Percentiles rank a stretch among this genome's conserved stretches.
phyloP scores from a whole-genome alignment of 108 stramenopile species.

The Hondaea fermentalgiana region DNA sequence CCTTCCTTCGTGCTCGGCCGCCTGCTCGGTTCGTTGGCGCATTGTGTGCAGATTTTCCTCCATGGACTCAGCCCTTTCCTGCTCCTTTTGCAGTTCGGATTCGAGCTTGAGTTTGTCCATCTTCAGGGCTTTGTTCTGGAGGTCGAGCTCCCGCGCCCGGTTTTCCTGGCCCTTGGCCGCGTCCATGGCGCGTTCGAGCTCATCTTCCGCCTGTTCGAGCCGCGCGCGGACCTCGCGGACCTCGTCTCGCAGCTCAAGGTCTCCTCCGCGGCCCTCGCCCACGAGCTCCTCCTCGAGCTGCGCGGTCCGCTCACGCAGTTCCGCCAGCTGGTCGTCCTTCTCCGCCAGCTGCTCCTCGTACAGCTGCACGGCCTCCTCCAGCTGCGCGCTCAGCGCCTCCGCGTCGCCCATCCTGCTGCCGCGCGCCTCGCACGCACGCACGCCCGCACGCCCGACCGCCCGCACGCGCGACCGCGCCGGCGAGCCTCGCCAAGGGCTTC shows the following conservation, averaged over 20 bases:
- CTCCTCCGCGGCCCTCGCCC: not conserved
- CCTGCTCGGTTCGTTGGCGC: not conserved
- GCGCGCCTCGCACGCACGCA: no score
- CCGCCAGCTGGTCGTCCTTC: not conserved
- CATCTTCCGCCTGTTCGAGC: not conserved
- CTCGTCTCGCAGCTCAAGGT: conserved; percentile 9
- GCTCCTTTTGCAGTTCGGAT: not conserved
- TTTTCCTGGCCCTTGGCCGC: not conserved
- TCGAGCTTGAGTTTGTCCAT: conserved; percentile 18
- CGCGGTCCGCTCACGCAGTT: not conserved
- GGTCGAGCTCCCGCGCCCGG: not conserved
- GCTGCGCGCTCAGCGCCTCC: not conserved
- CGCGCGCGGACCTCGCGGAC: not conserved
- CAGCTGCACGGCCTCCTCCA: conserved; percentile 3
- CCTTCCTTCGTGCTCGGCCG: not conserved
- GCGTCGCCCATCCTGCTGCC: not conserved
- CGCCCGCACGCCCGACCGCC: no score
- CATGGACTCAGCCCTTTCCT: not conserved
- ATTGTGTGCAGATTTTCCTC: not conserved
- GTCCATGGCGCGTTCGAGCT: not conserved
- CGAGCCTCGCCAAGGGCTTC: no score
- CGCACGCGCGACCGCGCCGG: no score
- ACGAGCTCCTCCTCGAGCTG: not conserved
- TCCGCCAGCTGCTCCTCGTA: conserved; percentile 7
- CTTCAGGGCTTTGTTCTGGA: not conserved